Evolutionary conservation across 768 basidiomycete genomes (phyloP).

Genomic region (Boletus sp.): DNA sequence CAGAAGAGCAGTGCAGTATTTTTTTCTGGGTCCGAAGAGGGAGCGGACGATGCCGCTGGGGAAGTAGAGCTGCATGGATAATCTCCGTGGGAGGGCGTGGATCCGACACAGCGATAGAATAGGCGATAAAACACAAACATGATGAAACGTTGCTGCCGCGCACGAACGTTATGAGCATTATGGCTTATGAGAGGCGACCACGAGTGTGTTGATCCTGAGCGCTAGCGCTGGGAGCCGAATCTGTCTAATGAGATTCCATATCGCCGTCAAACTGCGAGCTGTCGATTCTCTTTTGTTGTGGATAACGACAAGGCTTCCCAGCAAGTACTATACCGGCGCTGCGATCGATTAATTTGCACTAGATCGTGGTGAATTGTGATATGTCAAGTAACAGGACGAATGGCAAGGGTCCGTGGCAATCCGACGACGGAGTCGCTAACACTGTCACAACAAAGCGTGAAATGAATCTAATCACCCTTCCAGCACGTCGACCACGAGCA

Average conservation of each 20-base stretch:
- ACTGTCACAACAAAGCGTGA: too few relatives aligned
- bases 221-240: neutral
- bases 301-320: neutral
- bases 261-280: neutral
- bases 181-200: neutral
- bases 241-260: neutral
- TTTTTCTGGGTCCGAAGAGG: slow-evolving; percentile 1
- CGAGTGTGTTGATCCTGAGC: neutral
- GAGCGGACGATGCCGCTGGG: neutral
- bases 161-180: neutral
- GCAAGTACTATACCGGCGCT: too few relatives aligned
- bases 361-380: neutral
- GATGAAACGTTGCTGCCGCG: neutral
- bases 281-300: neutral
- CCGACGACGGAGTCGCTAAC: neutral
- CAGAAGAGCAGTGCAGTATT: slow-evolving; percentile 9
- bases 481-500: too few relatives aligned
- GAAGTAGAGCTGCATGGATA: neutral
- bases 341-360: neutral
- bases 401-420: neutral
- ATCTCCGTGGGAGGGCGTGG: neutral
- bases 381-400: neutral
- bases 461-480: too few relatives aligned
- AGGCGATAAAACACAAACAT: slow-evolving; percentile 16
- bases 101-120: slow-evolving; percentile 3